Base-by-base conservation (phyloP, 73 alveolate genomes). In the Breviolum minutum region DNA sequence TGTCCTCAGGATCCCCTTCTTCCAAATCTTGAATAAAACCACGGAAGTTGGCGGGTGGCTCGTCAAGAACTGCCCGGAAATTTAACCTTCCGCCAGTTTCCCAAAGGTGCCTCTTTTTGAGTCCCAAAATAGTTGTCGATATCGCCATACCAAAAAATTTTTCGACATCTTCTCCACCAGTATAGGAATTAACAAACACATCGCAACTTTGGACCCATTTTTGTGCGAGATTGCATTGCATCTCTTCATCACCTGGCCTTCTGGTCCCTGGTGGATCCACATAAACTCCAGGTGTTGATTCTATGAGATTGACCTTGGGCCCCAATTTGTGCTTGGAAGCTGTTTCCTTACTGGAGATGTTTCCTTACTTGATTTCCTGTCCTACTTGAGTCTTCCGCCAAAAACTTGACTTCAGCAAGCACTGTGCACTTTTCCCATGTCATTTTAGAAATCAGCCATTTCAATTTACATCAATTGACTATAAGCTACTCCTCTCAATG, bases 61-160 rank as follows among this genome's bases (percentile, higher is more conserved):
- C 97, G 20, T 90, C 97, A 20, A 90, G 87, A 74, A 90, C 97
- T n/a, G 97, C 97, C 8, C 97, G 97, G 76, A 90, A 90, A 87
- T 73, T 90, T 48, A 90, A 40, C 97, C 97, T 90, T n/a, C n/a
- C n/a, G n/a, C 27, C 90, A 54, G 64, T 29, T 17, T 12, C 16
- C 63, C 0, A 9, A 26, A 8, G 27, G 54, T 40, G 54, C 5
- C 54, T 40, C 54, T 40, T 40, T 40, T 40, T 40, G 54, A 3
- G 54, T 40, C 54, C 54, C 3, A 40, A 11, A 66, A 66, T 66
- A 11, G 17, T 66, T 66, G 74, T 17, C 11, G 24, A 66, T 66
- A 17, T 66, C 77, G 54, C 54, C 54, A 40, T 40, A 40, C 54
- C 54, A 40, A 40, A 40, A 40, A n/a, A n/a, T n/a, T n/a, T 40